Evolutionary conservation across 2,329 filamentous ascomycete species (phyloP).

Genomic region (Tolypocladium tundrense): DNA sequence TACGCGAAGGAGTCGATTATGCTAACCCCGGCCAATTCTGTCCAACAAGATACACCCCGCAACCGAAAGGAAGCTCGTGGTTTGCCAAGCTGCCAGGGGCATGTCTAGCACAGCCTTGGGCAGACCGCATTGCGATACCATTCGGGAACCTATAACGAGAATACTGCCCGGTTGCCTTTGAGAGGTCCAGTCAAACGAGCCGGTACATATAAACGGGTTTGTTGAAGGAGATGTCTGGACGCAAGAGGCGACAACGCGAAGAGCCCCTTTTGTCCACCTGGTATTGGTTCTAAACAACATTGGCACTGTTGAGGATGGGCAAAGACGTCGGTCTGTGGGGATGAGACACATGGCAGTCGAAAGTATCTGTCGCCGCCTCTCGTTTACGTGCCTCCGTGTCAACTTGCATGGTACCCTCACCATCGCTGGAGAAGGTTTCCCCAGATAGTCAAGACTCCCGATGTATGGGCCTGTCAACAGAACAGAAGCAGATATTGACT

Average conservation of each 20-base stretch:
- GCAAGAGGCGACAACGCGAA: neutral
- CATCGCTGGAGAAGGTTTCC: too few relatives aligned
- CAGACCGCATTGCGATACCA: too few relatives aligned
- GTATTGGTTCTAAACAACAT: neutral
- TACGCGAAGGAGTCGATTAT: neutral
- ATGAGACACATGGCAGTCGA: neutral
- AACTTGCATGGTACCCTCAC: neutral
- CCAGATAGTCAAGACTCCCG: too few relatives aligned
- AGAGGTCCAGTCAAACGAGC: neutral
- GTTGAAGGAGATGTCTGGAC: neutral
- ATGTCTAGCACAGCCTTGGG: neutral
- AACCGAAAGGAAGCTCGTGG: neutral
- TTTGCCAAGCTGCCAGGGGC: neutral
- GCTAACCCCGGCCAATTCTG: neutral
- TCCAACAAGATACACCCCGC: neutral
- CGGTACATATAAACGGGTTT: neutral
- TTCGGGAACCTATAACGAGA: too few relatives aligned
- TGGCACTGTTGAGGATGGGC: too few relatives aligned
- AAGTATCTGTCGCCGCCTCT: neutral
- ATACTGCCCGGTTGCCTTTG: too few relatives aligned
- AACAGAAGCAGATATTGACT: too few relatives aligned
- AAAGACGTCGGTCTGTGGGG: too few relatives aligned
- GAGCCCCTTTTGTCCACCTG: neutral
- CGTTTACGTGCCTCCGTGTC: neutral
- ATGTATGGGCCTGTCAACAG: too few relatives aligned